phyloP scores from a whole-genome alignment of 805 yeast species.

The Torulaspora microellipsoides region DNA sequence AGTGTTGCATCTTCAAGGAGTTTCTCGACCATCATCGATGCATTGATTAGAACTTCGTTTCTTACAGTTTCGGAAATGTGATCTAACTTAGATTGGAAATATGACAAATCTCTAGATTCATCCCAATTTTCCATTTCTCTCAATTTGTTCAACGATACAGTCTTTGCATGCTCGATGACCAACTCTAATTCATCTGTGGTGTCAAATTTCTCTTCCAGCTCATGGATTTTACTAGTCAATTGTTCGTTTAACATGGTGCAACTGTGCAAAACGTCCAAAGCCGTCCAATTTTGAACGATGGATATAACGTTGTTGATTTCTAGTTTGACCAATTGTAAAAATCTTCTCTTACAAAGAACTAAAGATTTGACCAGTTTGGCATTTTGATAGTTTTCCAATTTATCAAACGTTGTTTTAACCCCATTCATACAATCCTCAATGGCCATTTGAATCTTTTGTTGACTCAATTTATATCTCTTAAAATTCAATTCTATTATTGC shows the following conservation, averaged over 20 bases:
- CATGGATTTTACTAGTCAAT: conserved; percentile 44
- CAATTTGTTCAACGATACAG: conserved; percentile 42
- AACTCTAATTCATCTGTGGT: conserved; percentile 52
- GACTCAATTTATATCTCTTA: conserved; percentile 33
- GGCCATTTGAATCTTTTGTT: conserved; percentile 39
- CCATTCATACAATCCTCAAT: conserved; percentile 42
- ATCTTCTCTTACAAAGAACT: conserved; percentile 37
- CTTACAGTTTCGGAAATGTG: conserved; percentile 47
- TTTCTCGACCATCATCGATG: conserved; percentile 54
- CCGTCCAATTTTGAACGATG: conserved; percentile 19
- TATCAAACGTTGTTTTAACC: conserved; percentile 38
- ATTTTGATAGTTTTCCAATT: conserved; percentile 42
- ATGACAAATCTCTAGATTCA: conserved; percentile 36
- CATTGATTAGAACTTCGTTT: conserved; percentile 49
- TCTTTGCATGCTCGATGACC: conserved; percentile 40
- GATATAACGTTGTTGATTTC: conserved; percentile 35
- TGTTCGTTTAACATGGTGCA: conserved; percentile 26
- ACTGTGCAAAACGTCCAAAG: conserved; percentile 21
- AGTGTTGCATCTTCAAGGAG: conserved; percentile 32
- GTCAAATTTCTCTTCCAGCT: conserved; percentile 48
- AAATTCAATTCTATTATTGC: conserved; percentile 39
- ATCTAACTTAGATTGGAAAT: conserved; percentile 40
- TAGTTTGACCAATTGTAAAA: conserved; percentile 40
- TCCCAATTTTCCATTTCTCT: conserved; percentile 56
- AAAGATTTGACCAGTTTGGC: conserved; percentile 39